Evolutionary conservation across 1,284 basidiomycete species (phyloP), one percentile per base, ranked within the genome.

Genomic region (Tilletia walkeri): DNA sequence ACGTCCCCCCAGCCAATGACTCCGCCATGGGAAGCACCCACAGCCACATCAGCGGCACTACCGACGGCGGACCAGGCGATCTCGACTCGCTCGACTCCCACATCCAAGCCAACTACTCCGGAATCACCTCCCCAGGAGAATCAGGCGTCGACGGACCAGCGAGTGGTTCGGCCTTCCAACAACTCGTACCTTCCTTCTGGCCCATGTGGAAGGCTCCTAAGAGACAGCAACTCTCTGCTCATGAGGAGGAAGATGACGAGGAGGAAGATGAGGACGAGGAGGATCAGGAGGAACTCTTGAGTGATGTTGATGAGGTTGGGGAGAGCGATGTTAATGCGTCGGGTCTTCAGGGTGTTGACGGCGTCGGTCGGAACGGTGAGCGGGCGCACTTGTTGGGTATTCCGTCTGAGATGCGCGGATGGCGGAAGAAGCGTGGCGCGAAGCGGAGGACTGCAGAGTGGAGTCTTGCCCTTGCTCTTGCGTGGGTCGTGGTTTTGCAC

Each of bases 401-500:
- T 36, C 59, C 59, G 34, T 24, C 59, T 16, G 59, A 63, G 59
- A 63, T 63, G 59, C 59, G 59, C 12, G 34, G 18, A 34, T 63
- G 59, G 59, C 59, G 59, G 36, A 24, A 63, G 14, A 63, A 63
- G 59, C 59, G 59, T 7, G 59, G 59, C n/a, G 30, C 73, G 38
- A 77, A 74, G 69, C 71, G 75, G 61, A 81, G 75, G 83, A 89
- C 88, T 30, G 84, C 86, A 18, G 89, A 90, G 75, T 95, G 94
- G 94, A 86, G 87, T 59, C 84, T 91, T 24, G 93, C 92, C 0
- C 85, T 92, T 30, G 85, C 88, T 0, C 88, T 95, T 7, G 88
- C 91, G 0, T 91, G 91, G 88, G 86, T 90, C 7, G 89, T 91
- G 1, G 84, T 87, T 24, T 78, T 89, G 5, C 93, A 95, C 80